A percentile compares a stretch with the other conserved stretches of the same genome.
Evolutionary conservation across 177 flowering plant species (phyloP).

Genomic region (Vitis hybrid): DNA sequence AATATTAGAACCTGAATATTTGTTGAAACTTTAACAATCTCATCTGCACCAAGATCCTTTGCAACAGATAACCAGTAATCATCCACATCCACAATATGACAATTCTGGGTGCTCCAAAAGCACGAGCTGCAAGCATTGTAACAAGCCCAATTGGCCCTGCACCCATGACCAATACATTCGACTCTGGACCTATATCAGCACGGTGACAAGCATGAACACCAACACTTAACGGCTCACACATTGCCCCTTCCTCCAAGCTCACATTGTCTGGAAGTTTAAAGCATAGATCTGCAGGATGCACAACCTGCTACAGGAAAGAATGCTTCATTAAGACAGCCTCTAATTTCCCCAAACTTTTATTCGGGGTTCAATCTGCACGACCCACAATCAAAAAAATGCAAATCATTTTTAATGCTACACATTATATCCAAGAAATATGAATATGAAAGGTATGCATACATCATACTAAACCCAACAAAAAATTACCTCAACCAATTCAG

Average conservation of each 20-base stretch:
- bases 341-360: not conserved
- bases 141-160: conserved; percentile 99
- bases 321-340: not conserved
- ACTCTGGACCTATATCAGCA: conserved; percentile 81
- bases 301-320: conserved; percentile 46
- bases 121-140: conserved; percentile 86
- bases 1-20: conserved; percentile 46
- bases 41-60: conserved; percentile 85
- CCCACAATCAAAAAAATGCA: too few species aligned
- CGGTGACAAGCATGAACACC: conserved; percentile 96
- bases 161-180: conserved; percentile 83
- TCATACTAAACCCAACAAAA: too few species aligned
- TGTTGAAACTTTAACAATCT: conserved; percentile 68
- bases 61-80: conserved; percentile 80
- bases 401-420: too few species aligned
- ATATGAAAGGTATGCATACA: too few species aligned
- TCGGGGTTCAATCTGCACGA: too few species aligned
- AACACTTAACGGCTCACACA: conserved; percentile 99
- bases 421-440: too few species aligned
- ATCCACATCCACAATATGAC: conserved; percentile 85
- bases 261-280: conserved; percentile 92
- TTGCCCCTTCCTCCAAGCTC: conserved; percentile 98
- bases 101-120: conserved; percentile 84
- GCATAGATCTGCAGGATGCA: conserved; percentile 94
- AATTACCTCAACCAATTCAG: too few species aligned